These are phyloP conservation scores for Plectosphaerella cucumerina DNA, from an alignment of 2,329 filamentous ascomycete species.

Conservation along the genomic window DNA sequence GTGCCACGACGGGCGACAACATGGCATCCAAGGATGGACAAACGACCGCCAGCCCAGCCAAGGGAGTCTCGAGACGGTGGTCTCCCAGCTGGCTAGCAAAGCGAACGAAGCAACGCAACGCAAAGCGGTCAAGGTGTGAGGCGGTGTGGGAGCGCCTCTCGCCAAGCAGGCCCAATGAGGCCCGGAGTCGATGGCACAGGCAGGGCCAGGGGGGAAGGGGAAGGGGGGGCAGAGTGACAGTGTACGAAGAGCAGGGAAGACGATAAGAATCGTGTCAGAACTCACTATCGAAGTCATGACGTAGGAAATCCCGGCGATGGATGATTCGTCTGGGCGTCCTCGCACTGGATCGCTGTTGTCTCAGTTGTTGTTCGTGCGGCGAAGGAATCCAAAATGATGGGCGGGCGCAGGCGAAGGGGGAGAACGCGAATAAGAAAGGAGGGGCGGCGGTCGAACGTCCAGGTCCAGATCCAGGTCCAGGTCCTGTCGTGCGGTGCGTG, in stretches of 20 bases:
- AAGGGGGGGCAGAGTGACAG: not conserved
- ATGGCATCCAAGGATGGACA: too few species aligned
- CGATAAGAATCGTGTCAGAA: constrained; percentile 6
- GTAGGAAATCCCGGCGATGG: constrained; percentile 4
- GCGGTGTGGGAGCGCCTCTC: constrained; percentile 13
- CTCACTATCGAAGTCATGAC: constrained; percentile 29
- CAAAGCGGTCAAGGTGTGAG: constrained; percentile 3
- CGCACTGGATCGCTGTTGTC: not conserved
- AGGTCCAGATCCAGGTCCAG: too few species aligned
- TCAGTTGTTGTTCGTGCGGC: not conserved
- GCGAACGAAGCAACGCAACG: not conserved
- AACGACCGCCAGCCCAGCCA: too few species aligned
- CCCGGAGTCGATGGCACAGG: constrained; percentile 3
- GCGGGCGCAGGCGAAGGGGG: too few species aligned
- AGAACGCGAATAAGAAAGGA: not conserved
- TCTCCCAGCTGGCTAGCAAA: too few species aligned
- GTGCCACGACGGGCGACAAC: too few species aligned
- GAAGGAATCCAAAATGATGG: not conserved
- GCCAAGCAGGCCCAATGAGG: constrained; percentile 8
- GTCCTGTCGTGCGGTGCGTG: too few species aligned
- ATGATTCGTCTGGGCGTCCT: not conserved
- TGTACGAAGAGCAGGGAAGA: constrained; percentile 2
- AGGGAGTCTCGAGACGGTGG: too few species aligned
- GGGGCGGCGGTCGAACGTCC: not conserved
- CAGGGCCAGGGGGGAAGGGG: not conserved